Base-by-base conservation (phyloP, 1,139 yeast genomes). In the Nakaseomyces uthaithaninus region DNA sequence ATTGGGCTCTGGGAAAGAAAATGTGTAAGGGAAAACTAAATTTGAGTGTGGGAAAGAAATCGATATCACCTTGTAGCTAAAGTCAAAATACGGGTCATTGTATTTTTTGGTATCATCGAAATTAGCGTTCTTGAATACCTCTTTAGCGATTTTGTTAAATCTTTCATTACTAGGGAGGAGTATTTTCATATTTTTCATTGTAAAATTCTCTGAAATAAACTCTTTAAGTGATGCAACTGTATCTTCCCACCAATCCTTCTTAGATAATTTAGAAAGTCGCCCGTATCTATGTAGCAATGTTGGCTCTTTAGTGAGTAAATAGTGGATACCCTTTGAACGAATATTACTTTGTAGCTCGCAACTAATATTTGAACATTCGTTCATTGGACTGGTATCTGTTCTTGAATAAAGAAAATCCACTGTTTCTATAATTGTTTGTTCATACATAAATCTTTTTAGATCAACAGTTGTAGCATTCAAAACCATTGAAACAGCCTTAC, bases 371-470 rank as follows among this genome's bases (percentile, higher is more conserved):
- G 72, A 60, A 10, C 69, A 65, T 45, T 74, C 79, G n/a, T 68
- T 68, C 64, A 69, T 65, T 1, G 74, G 62, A 1, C 68, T 55
- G 3, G 47, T 46, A 2, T 49, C 51, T 0, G 46, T 42, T 26
- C 66, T 70, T 39, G 64, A 57, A 43, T 72, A 65, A 5, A 71
- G 49, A 48, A 66, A 76, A 39, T 66, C 68, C 34, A 71, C 53
- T 23, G 69, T 53, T 35, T 71, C 74, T 17, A 72, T 66, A 1
- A 70, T 63, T 30, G 69, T 65, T 41, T 64, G 59, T 39, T 76
- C 77, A 3, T 66, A 65, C 35, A 77, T 46, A 30, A 63, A 63
- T 34, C 55, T 53, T 0, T 69, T 68, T 27, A 70, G 35, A 3
- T 62, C 56, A 4, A 54, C 52, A 7, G 46, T 44, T 22, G 55